Evolutionary conservation across 129 eudicot genomes (phyloP), one percentile per base, ranked within the genome.

Genomic region (Rutidosis leptorrhynchoides): DNA sequence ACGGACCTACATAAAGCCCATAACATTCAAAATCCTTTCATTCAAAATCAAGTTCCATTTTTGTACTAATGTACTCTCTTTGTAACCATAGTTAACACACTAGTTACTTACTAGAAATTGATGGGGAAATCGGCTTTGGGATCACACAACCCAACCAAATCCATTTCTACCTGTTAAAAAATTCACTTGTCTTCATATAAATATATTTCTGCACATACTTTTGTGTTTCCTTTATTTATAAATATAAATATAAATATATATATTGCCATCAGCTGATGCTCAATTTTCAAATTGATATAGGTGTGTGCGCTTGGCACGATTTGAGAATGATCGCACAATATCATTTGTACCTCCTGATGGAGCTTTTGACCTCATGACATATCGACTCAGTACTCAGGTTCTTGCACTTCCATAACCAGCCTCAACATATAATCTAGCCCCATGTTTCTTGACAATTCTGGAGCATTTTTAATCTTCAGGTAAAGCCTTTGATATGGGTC

Each of bases 271-370:
- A 46, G 67, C 29, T n/a, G n/a, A n/a, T n/a, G n/a, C n/a, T n/a
- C 56, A 53, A 52, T 68, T 15, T 64, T 14, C 58, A 35, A 25
- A 65, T 30, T 58, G 67, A 4, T 75, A 51, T 64, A 91, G 98
- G 82, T 91, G 96, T 70, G 96, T 91, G 75, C 90, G 96, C 25
- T 77, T 91, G 83, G 88, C 98, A 7, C 88, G 95, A 17, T 91
- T 91, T 74, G 98, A 91, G 37, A 91, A 85, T 71, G 96, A 87
- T 58, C 67, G 96, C 45, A 91, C 97, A 20, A 91, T 91, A 81
- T 83, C 98, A 49, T 91, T 91, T 63, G 77, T 91, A 62, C 98
- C 96, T 60, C 98, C 98, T 23, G 95, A 91, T 88, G 98, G 98
- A 56, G 79, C 98, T 15, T 87, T 87, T 78, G 98, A 91, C 74